Conservation (phyloP, 139 green algal species). For the Microglena sp. region DNA sequence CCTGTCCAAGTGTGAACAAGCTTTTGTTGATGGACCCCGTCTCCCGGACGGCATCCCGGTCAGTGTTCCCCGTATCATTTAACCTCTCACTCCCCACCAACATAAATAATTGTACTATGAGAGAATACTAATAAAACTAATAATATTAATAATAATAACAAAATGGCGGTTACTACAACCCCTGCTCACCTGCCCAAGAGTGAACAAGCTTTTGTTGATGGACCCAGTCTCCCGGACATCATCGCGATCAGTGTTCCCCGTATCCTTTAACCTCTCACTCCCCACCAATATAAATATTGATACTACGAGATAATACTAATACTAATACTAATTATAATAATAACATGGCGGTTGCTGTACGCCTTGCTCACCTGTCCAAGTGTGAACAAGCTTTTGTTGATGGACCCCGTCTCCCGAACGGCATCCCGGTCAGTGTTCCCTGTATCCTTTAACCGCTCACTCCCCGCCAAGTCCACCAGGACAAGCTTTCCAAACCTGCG, state of each 20-base stretch:
- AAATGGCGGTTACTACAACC: too few relatives aligned
- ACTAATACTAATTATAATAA: not conserved
- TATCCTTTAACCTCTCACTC: slow-evolving; percentile 44
- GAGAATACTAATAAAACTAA: too few relatives aligned
- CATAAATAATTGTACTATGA: not conserved
- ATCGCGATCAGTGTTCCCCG: slow-evolving; percentile 27
- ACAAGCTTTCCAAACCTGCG: slow-evolving; percentile 48
- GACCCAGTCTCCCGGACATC: slow-evolving; percentile 33
- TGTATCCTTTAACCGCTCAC: slow-evolving; percentile 52
- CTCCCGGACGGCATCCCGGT: slow-evolving; percentile 33
- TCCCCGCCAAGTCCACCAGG: slow-evolving; percentile 61
- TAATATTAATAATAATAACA: too few relatives aligned
- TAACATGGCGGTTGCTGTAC: not conserved
- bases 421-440: slow-evolving; percentile 37
- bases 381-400: slow-evolving; percentile 59
- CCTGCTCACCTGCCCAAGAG: slow-evolving; percentile 35
- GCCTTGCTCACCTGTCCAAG: slow-evolving; percentile 35
- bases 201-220: slow-evolving; percentile 50
- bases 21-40: slow-evolving; percentile 44
- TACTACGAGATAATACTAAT: not conserved
- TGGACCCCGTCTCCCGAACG: slow-evolving; percentile 46
- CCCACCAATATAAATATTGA: slow-evolving; percentile 22
- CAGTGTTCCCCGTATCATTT: slow-evolving; percentile 48
- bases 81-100: slow-evolving; percentile 48
- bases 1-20: slow-evolving; percentile 27